Conservation (phyloP, 345 rosid species). For the Syzygium aqueum region DNA sequence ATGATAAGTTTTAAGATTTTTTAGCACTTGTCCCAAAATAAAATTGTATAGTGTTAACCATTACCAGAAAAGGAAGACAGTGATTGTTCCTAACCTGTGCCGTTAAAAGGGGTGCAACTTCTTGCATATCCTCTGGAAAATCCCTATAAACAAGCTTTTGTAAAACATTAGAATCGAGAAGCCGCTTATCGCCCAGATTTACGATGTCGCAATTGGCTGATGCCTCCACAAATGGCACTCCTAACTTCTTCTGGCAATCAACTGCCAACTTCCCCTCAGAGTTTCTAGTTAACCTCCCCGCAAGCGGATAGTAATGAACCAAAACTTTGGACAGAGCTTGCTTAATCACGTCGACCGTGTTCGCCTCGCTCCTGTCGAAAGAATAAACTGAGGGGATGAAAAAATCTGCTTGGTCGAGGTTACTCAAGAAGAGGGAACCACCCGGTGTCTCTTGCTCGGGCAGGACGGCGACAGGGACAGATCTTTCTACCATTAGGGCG, state of each 20-base stretch:
- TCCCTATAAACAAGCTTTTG: neutral
- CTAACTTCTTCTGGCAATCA: constrained; percentile 16
- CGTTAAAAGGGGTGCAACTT: neutral
- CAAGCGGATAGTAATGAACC: constrained; percentile 48
- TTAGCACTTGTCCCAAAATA: too few species aligned
- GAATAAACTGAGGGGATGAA: neutral
- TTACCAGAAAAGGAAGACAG: constrained; percentile 3
- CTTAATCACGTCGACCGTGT: constrained; percentile 24
- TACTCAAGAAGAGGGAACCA: neutral
- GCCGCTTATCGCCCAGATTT: constrained; percentile 7
- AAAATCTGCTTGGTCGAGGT: neutral
- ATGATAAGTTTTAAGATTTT: too few species aligned
- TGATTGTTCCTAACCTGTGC: neutral
- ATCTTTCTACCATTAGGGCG: neutral
- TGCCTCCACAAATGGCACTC: constrained; percentile 46
- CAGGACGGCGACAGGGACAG: neutral
- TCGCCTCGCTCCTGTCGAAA: neutral
- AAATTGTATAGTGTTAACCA: too few species aligned
- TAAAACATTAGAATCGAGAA: neutral
- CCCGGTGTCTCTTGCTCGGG: neutral
- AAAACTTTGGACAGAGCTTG: constrained; percentile 43
- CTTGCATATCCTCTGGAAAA: neutral
- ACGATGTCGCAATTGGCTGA: constrained; percentile 20
- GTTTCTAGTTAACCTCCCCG: constrained; percentile 40
- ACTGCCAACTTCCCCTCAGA: constrained; percentile 17